Evolutionary conservation across 352 stramenopile species (phyloP).

Genomic region (Elongisporangium anandrum): DNA sequence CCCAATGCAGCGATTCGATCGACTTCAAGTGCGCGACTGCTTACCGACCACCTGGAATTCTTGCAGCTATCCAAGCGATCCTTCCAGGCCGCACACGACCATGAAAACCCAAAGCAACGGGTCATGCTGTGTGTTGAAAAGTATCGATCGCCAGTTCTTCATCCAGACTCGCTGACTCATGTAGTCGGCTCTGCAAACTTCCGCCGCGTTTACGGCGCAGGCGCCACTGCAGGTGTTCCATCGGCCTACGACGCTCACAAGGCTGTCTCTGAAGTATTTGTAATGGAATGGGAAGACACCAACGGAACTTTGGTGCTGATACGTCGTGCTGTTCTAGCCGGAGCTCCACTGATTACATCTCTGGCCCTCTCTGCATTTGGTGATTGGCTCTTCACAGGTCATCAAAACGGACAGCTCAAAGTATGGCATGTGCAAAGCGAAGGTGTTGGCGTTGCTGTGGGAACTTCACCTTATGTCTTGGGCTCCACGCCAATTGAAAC

Average conservation of each 20-base stretch:
- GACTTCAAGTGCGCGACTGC: neutral
- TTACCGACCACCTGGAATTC: slow-evolving; percentile 24
- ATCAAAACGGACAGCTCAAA: slow-evolving; percentile 30
- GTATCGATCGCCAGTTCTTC: slow-evolving; percentile 18
- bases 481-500: slow-evolving; percentile 8
- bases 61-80: slow-evolving; percentile 42
- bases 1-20: neutral
- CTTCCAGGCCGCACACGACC: slow-evolving; percentile 8
- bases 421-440: slow-evolving; percentile 39
- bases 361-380: slow-evolving; percentile 29
- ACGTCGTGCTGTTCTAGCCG: slow-evolving; percentile 12
- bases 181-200: slow-evolving; percentile 26
- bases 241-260: neutral
- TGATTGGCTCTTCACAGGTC: slow-evolving; percentile 54
- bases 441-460: neutral
- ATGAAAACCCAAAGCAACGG: slow-evolving; percentile 7
- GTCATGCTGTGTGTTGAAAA: slow-evolving; percentile 59
- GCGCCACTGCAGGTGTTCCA: neutral
- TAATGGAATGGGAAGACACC: slow-evolving; percentile 29
- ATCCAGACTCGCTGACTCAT: slow-evolving; percentile 29
- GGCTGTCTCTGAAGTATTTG: slow-evolving; percentile 9
- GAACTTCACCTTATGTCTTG: neutral
- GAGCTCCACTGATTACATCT: slow-evolving; percentile 12
- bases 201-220: slow-evolving; percentile 31
- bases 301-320: slow-evolving; percentile 12